Conservation (phyloP, 208 protist species). For the Leishmania guyanensis region DNA sequence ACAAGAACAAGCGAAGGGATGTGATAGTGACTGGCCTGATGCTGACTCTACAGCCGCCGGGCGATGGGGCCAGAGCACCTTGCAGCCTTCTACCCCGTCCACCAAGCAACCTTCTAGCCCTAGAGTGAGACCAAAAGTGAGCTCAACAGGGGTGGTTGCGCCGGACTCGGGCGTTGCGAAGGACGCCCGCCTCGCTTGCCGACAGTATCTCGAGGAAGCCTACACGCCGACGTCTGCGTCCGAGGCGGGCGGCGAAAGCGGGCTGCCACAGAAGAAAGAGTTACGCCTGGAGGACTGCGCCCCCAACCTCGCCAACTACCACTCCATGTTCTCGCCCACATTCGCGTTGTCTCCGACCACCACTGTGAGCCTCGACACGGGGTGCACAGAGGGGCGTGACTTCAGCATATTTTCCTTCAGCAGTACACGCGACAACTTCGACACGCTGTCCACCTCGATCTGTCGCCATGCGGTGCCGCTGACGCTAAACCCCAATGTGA, state of each 20-base stretch:
- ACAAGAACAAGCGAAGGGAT: not conserved
- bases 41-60: not conserved
- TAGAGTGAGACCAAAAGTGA: not conserved
- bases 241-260: slow-evolving; percentile 13
- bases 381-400: slow-evolving; percentile 26
- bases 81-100: slow-evolving; percentile 17
- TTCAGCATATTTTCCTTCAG: slow-evolving; percentile 37
- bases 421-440: slow-evolving; percentile 24
- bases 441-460: not conserved
- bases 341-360: slow-evolving; percentile 14
- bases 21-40: slow-evolving; percentile 3
- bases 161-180: slow-evolving; percentile 17
- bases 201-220: slow-evolving; percentile 18
- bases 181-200: slow-evolving; percentile 28
- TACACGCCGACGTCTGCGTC: slow-evolving; percentile 12
- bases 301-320: not conserved
- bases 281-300: slow-evolving; percentile 21
- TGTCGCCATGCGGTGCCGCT: not conserved
- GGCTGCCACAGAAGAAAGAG: slow-evolving; percentile 23
- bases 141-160: not conserved
- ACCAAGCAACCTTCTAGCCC: not conserved
- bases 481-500: not conserved
- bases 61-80: not conserved
- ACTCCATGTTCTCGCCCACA: slow-evolving; percentile 7
- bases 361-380: slow-evolving; percentile 22